Evolutionary conservation across 2,329 filamentous ascomycete species (phyloP).

Genomic region (Amauroascus verrucosus): DNA sequence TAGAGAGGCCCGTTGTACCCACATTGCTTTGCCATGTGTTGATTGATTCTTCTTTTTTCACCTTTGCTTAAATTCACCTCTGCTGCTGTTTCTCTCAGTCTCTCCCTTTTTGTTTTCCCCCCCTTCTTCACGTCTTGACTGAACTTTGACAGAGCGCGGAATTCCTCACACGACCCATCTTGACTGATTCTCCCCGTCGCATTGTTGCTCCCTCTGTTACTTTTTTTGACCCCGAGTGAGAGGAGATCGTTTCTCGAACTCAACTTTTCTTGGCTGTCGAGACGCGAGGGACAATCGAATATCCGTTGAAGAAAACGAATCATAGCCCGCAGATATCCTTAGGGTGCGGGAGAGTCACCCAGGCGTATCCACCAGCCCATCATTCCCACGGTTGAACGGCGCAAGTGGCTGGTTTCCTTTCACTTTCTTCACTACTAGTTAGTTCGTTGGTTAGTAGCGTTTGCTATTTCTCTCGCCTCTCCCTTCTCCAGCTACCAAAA

Average conservation of each 20-base stretch:
- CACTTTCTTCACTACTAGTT: too few species aligned
- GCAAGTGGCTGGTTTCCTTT: background rate
- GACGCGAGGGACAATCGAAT: background rate
- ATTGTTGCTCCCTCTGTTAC: background rate
- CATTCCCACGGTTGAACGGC: slow-evolving; percentile 8
- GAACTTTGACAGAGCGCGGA: too few species aligned
- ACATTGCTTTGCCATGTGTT: slow-evolving; percentile 6
- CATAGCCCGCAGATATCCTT: background rate
- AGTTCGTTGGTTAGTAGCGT: slow-evolving; percentile 1
- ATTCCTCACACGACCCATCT: too few species aligned
- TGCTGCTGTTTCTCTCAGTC: background rate
- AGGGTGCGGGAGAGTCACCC: slow-evolving; percentile 10
- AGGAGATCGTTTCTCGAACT: background rate
- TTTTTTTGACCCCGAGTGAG: background rate
- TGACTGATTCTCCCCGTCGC: background rate
- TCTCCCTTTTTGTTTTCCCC: background rate
- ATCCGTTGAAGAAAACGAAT: slow-evolving; percentile 7
- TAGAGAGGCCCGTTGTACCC: slow-evolving; percentile 8
- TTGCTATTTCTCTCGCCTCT: slow-evolving; percentile 2
- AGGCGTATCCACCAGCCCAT: slow-evolving; percentile 4
- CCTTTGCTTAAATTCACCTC: background rate
- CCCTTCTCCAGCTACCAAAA: background rate
- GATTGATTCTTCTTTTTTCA: slow-evolving; percentile 2
- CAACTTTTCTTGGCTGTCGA: background rate
- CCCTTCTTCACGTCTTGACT: too few species aligned